Base-by-base conservation (phyloP, 129 eudicot species). In the Smallanthus sonchifolius region DNA sequence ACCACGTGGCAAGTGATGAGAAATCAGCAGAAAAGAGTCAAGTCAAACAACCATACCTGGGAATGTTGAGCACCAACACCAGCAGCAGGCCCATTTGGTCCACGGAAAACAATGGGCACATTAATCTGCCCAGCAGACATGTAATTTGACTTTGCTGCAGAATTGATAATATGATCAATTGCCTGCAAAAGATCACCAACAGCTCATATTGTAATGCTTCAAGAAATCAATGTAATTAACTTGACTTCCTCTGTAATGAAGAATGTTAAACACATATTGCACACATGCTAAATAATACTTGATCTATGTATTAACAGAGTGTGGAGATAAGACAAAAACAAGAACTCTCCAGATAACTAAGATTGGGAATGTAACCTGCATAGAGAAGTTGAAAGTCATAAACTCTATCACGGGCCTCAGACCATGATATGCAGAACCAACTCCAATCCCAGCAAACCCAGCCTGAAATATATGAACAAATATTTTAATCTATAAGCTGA, bases 41-140 rank as follows among this genome's bases (percentile, higher is more conserved):
- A 75, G 55, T 24, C 37, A 1, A 76, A 55, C 36, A 55, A 76
- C 15, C 57, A 7, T 51, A 94, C 97, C 86, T 91, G 99, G 45
- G 97, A 95, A 81, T 95, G 99, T 72, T 95, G 99, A 78, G 99
- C 96, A 61, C 99, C 96, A 78, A 95, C 99, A 79, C 99, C 99
- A 79, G 99, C 97, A 75, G 99, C 99, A 39, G 97, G 92, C 75
- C 99, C 99, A 95, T 95, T 95, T 65, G 99, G 97, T 40, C 99
- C 99, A 76, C 99, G 87, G 47, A 95, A 95, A 62, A 95, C 99
- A 72, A 95, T 91, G 30, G 99, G 97, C 71, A 95, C 99, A 19
- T 87, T 81, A 44, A 95, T 84, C 74, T 87, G 87, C 10, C 99
- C 99, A 55, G 97, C 97, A 64, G 95, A 91, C 99, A 95, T 95